These are phyloP conservation scores for Emergomyces orientalis DNA, from an alignment of 2,329 filamentous ascomycete genomes.

Conservation along the genomic window DNA sequence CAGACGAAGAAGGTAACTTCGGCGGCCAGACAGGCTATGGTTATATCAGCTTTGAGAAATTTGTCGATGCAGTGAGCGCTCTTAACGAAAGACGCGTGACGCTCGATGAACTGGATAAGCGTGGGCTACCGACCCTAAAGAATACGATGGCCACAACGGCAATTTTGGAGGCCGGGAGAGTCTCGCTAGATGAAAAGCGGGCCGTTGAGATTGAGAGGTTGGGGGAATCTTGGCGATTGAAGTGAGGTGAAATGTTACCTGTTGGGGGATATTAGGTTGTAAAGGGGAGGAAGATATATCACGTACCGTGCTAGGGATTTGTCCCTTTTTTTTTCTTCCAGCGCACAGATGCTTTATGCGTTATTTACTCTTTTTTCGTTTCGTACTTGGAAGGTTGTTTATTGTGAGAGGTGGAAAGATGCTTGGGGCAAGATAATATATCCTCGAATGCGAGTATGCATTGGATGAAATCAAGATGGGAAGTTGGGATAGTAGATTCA, in stretches of 20 bases:
- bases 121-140: constrained; percentile 71
- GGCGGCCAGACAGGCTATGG: constrained; percentile 84
- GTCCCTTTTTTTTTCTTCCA: not conserved
- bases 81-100: constrained; percentile 66
- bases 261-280: not conserved
- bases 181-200: constrained; percentile 71
- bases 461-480: not conserved
- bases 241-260: constrained; percentile 26
- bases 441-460: not conserved
- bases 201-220: constrained; percentile 58
- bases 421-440: not conserved
- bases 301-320: not conserved
- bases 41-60: constrained; percentile 92
- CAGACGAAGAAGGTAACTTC: constrained; percentile 92
- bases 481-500: not conserved
- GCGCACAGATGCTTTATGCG: not conserved
- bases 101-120: constrained; percentile 66
- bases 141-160: constrained; percentile 90
- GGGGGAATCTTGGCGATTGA: constrained; percentile 53
- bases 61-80: constrained; percentile 73
- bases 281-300: not conserved
- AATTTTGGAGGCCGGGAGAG: constrained; percentile 76
- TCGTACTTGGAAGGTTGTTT: not conserved
- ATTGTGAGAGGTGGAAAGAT: not conserved
- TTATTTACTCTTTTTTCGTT: not conserved